Evolutionary conservation across 371 early-diverging fungal species (phyloP).

Genomic region (Nematocida sp.): DNA sequence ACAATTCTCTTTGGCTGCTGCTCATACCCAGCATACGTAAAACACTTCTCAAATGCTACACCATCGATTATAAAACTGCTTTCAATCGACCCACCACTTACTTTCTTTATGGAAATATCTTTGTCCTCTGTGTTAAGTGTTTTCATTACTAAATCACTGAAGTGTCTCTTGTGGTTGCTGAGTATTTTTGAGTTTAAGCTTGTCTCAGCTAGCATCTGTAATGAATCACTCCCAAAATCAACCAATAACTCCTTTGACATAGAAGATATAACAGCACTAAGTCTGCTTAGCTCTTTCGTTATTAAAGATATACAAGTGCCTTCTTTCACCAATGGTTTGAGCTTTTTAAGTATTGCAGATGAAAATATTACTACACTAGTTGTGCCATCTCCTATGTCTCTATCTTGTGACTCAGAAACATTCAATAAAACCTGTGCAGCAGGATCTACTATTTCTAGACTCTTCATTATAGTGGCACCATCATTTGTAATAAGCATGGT

Average conservation of each 20-base stretch:
- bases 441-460: constrained; percentile 95
- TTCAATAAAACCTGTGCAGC: constrained; percentile 93
- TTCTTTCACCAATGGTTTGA: constrained; percentile 87
- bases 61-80: constrained; percentile 91
- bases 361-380: constrained; percentile 96
- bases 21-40: constrained; percentile 99
- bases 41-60: constrained; percentile 99
- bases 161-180: constrained; percentile 89
- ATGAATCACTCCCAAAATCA: constrained; percentile 73
- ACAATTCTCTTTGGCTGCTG: constrained; percentile 95
- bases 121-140: constrained; percentile 81
- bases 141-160: constrained; percentile 95
- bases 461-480: constrained; percentile 97
- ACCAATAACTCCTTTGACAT: constrained; percentile 46
- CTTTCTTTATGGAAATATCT: constrained; percentile 79
- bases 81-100: constrained; percentile 93
- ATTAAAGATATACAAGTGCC: constrained; percentile 87
- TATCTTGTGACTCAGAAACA: constrained; percentile 96
- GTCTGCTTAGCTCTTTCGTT: constrained; percentile 83
- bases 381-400: constrained; percentile 98
- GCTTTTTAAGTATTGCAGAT: constrained; percentile 86
- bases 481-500: constrained; percentile 96
- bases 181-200: constrained; percentile 96
- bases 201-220: constrained; percentile 90
- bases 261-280: constrained; percentile 68